Base-by-base conservation (phyloP, 2,329 filamentous ascomycete genomes). In the Verticillium nubilum region DNA sequence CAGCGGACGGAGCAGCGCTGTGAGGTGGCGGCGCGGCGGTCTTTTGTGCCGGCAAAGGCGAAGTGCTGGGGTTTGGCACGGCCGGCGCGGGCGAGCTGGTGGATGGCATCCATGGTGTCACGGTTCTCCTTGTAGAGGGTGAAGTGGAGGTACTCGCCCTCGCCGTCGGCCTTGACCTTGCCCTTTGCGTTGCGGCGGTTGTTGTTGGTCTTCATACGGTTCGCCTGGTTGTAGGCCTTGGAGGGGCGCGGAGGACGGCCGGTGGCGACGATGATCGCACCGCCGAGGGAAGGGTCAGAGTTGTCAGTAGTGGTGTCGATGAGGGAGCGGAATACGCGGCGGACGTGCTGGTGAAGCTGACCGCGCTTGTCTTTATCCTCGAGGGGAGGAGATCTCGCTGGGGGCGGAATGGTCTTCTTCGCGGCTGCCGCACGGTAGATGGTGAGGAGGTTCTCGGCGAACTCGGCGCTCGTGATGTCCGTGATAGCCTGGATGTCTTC, bases 91-190 rank as follows among this genome's bases (percentile, higher is more conserved):
- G 88, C 85, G 47, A 97, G 82, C 68, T 89, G 91, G 58, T 86
- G 88, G 58, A 96, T 81, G 0, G 91, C 88, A 67, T 97, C 93
- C 90, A 97, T 96, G 1, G 93, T 97, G 70, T 97, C 93, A 70
- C 94, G 93, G 76, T 97, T 97, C 76, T 97, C 93, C 76, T 97
- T 97, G 83, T 94, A 96, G 57, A 97, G 80, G 0, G 91, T 94
- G 72, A 97, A 96, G 72, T 97, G 92, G 15, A 97, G 78, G 72
- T 91, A 95, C 55, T 92, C 88, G 19, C 90, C 91, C 81, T 72
- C 62, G 60, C 67, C 65, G 64, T 63, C 57, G 54, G 59, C 61
- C n/a, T 54, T 54, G 28, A 59, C 55, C 55, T 61, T 62, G 60
- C 55, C 54, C 57, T 59, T 62, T 54, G 37, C 42, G 35, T 61